Evolutionary conservation across 2,329 filamentous ascomycete species (phyloP), one percentile per base, ranked within the genome.

Genomic region (Trichoderma endophyticum): DNA sequence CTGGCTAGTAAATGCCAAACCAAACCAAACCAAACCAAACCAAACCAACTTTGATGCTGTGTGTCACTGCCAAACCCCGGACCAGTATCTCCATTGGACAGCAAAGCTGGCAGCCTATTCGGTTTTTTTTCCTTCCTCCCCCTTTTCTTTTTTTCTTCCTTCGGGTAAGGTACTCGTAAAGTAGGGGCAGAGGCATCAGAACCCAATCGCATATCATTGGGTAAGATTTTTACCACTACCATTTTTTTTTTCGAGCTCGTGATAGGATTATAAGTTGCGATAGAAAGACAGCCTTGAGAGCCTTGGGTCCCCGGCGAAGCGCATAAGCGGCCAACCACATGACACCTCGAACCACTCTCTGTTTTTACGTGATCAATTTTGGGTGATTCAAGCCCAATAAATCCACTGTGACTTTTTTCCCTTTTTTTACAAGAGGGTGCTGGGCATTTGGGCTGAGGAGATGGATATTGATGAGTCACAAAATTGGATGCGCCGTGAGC

Each of bases 291-390:
- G 66, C 56, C 66, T 48, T 12, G 26, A 60, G 66, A 69, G 66
- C 66, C 66, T 24, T 28, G 3, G 15, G 9, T 1, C n/a, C 56
- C 56, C 56, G 32, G 39, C 57, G 39, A 51, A 62, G 66, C 66
- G 66, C 66, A 70, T 70, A 34, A 70, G 57, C 30, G 57, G 51
- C 39, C 39, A 61, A 70, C 57, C 57, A 70, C 66, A 62, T 62
- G 66, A 70, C 66, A 30, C 56, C 26, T 30, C 24, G 64, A 39
- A 39, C 30, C 64, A 57, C 32, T 21, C 6, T 9, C 32, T 28
- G 18, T 6, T 30, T 30, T 30, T 26, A 30, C 43, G 28, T 65
- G 12, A n/a, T 30, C 51, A 6, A 11, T n/a, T 57, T 14, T 4
- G 9, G 12, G 4, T 21, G 59, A 62, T 62, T n/a, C 32, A 15